A percentile compares a stretch with the other conserved stretches of the same genome.
These are phyloP conservation scores for Aspergillus cejpii DNA, from an alignment of 2,329 filamentous ascomycete species.

Conservation along the genomic window DNA sequence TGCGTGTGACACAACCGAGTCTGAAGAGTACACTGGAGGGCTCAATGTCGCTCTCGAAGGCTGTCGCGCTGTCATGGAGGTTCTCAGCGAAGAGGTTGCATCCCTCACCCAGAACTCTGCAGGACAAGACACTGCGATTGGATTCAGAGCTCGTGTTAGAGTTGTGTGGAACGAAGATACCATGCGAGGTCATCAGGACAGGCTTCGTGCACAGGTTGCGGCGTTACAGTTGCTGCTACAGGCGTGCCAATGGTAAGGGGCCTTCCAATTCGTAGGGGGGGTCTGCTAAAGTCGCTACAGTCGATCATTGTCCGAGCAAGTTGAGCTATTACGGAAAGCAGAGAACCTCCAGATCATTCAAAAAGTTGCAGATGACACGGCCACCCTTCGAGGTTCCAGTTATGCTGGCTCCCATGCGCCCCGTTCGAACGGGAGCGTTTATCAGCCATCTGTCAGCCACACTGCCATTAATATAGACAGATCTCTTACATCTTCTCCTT, in stretches of 20 bases:
- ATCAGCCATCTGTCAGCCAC: conserved; percentile 24
- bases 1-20: conserved; percentile 18
- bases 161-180: conserved; percentile 35
- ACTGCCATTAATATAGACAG: conserved; percentile 31
- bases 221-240: conserved; percentile 37
- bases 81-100: conserved; percentile 31
- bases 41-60: conserved; percentile 33
- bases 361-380: conserved; percentile 34
- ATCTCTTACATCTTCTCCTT: conserved; percentile 20
- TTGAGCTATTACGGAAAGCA: conserved; percentile 28
- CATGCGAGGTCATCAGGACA: conserved; percentile 33
- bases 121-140: conserved; percentile 14
- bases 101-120: conserved; percentile 23
- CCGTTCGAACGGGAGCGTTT: conserved; percentile 22
- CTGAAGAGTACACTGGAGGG: conserved; percentile 24
- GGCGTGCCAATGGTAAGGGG: conserved; percentile 34
- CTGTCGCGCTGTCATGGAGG: conserved; percentile 33
- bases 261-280: not conserved
- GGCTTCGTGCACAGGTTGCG: conserved; percentile 32
- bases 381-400: conserved; percentile 29
- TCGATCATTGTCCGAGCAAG: conserved; percentile 31
- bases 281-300: conserved; percentile 13
- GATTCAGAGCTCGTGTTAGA: conserved; percentile 24
- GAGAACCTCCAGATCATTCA: conserved; percentile 32
- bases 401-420: conserved; percentile 21